Percentiles rank a stretch among this genome's conserved stretches.
Evolutionary conservation across 306 rosid genomes (phyloP).

Genomic region (Purshia tridentata): DNA sequence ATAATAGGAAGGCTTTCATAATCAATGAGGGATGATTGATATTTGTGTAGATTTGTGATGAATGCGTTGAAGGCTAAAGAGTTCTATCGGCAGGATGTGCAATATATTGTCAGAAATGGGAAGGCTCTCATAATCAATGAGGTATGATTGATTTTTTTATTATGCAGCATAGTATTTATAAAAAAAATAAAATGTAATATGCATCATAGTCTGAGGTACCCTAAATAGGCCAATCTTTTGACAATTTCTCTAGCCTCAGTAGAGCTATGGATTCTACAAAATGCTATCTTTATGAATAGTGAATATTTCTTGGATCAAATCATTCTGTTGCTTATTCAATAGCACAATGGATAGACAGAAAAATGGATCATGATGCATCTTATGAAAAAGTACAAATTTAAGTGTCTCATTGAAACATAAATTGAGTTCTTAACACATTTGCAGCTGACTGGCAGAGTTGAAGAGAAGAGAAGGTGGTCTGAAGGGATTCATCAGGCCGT

Average conservation of each 20-base stretch:
- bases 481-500: slow-evolving; percentile 99
- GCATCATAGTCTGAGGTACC: not conserved
- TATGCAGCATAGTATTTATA: not conserved
- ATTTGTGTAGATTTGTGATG: slow-evolving; percentile 77
- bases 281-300: not conserved
- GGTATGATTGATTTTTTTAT: slow-evolving; percentile 40
- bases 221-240: not conserved
- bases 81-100: slow-evolving; percentile 85
- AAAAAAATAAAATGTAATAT: not conserved
- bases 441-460: slow-evolving; percentile 95
- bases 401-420: slow-evolving; percentile 12
- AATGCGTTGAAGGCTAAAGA: slow-evolving; percentile 97
- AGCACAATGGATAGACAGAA: not conserved
- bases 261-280: not conserved
- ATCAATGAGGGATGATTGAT: slow-evolving; percentile 71
- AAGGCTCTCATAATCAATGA: slow-evolving; percentile 95
- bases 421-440: slow-evolving; percentile 22
- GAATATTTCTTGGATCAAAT: not conserved
- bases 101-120: slow-evolving; percentile 89
- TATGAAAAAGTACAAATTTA: not conserved
- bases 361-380: not conserved
- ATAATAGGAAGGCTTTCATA: slow-evolving; percentile 87
- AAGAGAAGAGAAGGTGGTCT: slow-evolving; percentile 98
- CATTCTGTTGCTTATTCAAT: not conserved
- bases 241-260: not conserved